These are phyloP conservation scores for Candida wancherniae DNA, from an alignment of 805 yeast species.

Conservation along the genomic window DNA sequence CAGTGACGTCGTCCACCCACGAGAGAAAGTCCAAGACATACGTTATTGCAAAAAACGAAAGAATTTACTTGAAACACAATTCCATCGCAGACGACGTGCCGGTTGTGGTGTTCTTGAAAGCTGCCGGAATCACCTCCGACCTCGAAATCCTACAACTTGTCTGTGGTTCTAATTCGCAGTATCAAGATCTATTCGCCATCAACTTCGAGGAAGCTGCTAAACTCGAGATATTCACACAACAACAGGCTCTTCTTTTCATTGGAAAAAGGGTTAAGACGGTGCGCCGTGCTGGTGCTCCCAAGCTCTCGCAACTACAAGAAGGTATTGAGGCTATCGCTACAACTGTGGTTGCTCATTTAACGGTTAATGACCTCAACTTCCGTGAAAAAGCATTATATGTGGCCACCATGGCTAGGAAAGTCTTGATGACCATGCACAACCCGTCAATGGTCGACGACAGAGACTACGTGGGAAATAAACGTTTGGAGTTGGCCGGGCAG, in stretches of 20 bases:
- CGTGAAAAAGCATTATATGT: constrained; percentile 91
- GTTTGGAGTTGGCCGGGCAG: constrained; percentile 96
- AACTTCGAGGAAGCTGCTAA: constrained; percentile 92
- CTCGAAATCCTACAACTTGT: constrained; percentile 90
- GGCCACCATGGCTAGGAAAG: constrained; percentile 96
- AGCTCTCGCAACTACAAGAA: constrained; percentile 77
- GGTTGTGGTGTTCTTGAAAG: constrained; percentile 86
- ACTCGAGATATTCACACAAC: constrained; percentile 82
- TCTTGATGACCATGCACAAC: constrained; percentile 89
- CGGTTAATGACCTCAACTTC: constrained; percentile 80
- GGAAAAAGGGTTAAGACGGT: constrained; percentile 91
- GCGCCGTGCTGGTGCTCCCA: constrained; percentile 80
- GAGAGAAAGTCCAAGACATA: constrained; percentile 97
- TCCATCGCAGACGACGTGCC: constrained; percentile 95
- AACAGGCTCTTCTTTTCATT: constrained; percentile 86
- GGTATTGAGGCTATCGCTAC: constrained; percentile 97
- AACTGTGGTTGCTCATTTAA: constrained; percentile 90
- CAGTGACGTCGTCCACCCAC: constrained; percentile 96
- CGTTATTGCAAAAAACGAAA: constrained; percentile 86
- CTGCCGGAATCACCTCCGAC: constrained; percentile 91
- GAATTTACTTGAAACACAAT: constrained; percentile 88
- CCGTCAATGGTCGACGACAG: constrained; percentile 97
- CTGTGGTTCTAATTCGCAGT: constrained; percentile 82
- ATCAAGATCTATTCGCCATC: constrained; percentile 88
- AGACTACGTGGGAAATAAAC: constrained; percentile 97